Conservation (phyloP, 2,329 filamentous ascomycete genomes). For the Exserohilum turcica region DNA sequence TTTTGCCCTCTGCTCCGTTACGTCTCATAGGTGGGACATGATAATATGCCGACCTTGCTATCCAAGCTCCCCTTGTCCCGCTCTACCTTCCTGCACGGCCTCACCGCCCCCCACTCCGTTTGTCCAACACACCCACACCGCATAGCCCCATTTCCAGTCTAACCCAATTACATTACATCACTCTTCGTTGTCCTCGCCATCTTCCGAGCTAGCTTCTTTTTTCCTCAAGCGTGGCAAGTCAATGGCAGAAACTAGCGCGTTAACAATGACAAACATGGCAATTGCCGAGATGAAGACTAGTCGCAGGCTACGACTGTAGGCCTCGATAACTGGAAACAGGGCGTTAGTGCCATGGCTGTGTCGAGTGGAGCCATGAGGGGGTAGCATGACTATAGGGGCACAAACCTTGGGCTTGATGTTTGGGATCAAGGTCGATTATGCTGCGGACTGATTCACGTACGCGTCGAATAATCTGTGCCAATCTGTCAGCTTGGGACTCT, state of each 20-base stretch:
- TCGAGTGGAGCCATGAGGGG: conserved; percentile 18
- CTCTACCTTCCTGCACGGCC: not conserved
- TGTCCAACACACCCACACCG: not conserved
- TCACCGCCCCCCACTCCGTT: not conserved
- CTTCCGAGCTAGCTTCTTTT: conserved; percentile 18
- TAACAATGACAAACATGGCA: conserved; percentile 55
- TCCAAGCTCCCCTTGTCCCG: not conserved
- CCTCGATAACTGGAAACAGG: conserved; percentile 41
- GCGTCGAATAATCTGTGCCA: conserved; percentile 49
- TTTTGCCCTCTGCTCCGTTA: not conserved
- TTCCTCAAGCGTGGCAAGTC: conserved; percentile 56
- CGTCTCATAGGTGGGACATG: not conserved
- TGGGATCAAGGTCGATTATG: conserved; percentile 52
- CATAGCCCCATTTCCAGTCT: not conserved
- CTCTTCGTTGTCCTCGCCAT: conserved; percentile 11
- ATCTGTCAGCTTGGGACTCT: conserved; percentile 5
- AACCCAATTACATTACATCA: not conserved
- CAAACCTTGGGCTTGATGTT: conserved; percentile 55
- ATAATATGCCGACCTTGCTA: not conserved
- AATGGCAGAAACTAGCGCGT: conserved; percentile 58
- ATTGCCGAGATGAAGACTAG: conserved; percentile 53
- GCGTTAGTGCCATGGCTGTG: conserved; percentile 20
- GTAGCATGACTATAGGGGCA: not conserved
- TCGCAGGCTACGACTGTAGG: conserved; percentile 46
- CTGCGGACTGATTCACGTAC: conserved; percentile 58